A percentile compares a stretch with the other conserved stretches of the same genome.
phyloP scores from a whole-genome alignment of 2,329 filamentous ascomycete genomes.

The Albifimbria verrucaria region DNA sequence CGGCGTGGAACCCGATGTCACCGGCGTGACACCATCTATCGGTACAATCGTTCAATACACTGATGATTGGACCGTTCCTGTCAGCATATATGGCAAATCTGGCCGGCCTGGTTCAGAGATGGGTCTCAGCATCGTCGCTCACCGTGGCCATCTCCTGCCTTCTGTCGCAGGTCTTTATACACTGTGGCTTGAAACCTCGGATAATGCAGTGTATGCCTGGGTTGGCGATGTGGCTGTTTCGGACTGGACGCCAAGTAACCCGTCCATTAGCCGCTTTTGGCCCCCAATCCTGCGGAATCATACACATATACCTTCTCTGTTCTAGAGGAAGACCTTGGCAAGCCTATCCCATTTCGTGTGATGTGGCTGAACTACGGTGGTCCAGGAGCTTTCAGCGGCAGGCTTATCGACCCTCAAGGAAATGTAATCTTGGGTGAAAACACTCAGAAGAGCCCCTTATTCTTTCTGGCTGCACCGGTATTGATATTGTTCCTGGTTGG shows the following conservation, averaged over 20 bases:
- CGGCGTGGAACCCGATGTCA: background rate
- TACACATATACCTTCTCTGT: background rate
- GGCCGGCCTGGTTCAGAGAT: background rate
- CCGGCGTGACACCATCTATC: background rate
- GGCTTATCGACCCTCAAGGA: background rate
- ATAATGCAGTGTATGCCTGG: background rate
- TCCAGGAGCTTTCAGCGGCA: background rate
- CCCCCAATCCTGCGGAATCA: background rate
- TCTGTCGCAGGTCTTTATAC: background rate
- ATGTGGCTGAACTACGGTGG: background rate
- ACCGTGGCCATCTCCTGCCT: background rate
- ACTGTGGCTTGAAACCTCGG: background rate
- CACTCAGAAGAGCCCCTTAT: background rate
- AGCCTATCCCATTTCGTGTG: background rate
- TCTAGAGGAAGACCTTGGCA: background rate
- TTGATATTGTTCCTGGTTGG: background rate
- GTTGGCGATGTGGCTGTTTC: background rate
- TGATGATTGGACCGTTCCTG: background rate
- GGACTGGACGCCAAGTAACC: background rate
- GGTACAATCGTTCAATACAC: background rate
- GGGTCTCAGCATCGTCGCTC: background rate
- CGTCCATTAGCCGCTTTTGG: background rate
- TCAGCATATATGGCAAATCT: background rate
- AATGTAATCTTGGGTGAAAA: background rate
- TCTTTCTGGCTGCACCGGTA: background rate